These are phyloP conservation scores for Chondrus crispus DNA, from an alignment of 23 red algal genomes.

Conservation along the genomic window DNA sequence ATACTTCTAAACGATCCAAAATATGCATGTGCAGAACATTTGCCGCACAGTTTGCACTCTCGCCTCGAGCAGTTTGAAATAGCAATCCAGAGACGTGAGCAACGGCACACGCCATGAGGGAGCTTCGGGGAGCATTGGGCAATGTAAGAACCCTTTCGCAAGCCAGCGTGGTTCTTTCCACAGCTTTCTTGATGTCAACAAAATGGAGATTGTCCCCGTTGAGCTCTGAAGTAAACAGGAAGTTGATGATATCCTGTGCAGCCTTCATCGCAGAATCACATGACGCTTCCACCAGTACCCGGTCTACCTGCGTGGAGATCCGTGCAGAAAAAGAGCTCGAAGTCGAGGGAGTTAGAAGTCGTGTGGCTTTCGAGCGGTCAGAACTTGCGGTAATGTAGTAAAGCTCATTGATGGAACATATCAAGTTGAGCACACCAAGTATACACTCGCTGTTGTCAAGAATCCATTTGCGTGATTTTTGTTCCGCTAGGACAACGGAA, in stretches of 20 bases:
- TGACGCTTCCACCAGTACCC: background rate
- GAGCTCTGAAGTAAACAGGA: no score
- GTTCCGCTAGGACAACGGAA: background rate
- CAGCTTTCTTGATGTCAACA: no score
- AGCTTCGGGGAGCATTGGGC: slow-evolving; percentile 32
- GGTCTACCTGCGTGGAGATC: background rate
- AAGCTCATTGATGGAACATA: background rate
- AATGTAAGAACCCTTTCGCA: background rate
- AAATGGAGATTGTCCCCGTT: no score
- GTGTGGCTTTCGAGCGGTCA: background rate
- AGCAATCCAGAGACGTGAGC: slow-evolving; percentile 17
- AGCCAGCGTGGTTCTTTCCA: no score
- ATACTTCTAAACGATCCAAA: background rate
- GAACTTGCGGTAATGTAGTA: background rate
- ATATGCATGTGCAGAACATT: slow-evolving; percentile 1
- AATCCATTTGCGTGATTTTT: background rate
- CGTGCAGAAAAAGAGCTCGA: background rate
- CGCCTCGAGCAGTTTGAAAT: background rate
- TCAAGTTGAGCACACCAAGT: background rate
- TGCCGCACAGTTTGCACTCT: background rate
- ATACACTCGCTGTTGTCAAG: background rate
- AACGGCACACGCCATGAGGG: slow-evolving; percentile 31
- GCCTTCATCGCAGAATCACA: slow-evolving; percentile 37
- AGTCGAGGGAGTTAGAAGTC: no score
- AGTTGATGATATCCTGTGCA: slow-evolving; percentile 29